A percentile compares a stretch with the other conserved stretches of the same genome.
These are phyloP conservation scores for Pseudogymnoascus verrucosus DNA, from an alignment of 2,329 filamentous ascomycete species.

Conservation along the genomic window DNA sequence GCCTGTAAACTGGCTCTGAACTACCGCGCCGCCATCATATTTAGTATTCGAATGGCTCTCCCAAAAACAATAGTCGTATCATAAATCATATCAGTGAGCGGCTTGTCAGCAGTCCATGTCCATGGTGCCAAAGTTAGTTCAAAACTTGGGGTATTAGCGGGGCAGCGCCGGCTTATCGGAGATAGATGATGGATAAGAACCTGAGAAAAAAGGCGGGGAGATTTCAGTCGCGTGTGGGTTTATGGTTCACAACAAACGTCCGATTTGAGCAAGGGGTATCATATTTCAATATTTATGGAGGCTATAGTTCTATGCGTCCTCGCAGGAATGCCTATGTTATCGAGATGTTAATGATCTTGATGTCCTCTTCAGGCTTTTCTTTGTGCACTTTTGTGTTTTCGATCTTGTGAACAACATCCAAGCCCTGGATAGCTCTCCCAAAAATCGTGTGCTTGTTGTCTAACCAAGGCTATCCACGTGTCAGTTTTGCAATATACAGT, in stretches of 20 bases:
- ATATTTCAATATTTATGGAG: conserved; percentile 1
- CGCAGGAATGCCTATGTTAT: conserved; percentile 22
- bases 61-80: neutral
- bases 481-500: conserved; percentile 14
- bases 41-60: neutral
- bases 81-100: conserved; percentile 3
- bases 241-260: neutral
- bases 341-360: conserved; percentile 87
- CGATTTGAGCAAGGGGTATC: conserved; percentile 1
- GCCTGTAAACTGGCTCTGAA: neutral
- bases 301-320: neutral
- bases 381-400: conserved; percentile 80
- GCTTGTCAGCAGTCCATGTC: neutral
- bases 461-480: conserved; percentile 61
- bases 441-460: conserved; percentile 97
- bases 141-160: neutral
- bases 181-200: neutral
- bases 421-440: conserved; percentile 76
- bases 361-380: conserved; percentile 93
- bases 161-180: neutral
- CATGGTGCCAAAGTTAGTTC: neutral
- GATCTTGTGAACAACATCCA: conserved; percentile 94
- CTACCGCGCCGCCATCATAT: neutral
- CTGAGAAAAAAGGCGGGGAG: neutral
- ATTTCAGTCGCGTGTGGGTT: neutral